Evolutionary conservation across 2,329 filamentous ascomycete genomes (phyloP), one percentile per base, ranked within the genome.

Genomic region (Cryphonectria carpinicola): DNA sequence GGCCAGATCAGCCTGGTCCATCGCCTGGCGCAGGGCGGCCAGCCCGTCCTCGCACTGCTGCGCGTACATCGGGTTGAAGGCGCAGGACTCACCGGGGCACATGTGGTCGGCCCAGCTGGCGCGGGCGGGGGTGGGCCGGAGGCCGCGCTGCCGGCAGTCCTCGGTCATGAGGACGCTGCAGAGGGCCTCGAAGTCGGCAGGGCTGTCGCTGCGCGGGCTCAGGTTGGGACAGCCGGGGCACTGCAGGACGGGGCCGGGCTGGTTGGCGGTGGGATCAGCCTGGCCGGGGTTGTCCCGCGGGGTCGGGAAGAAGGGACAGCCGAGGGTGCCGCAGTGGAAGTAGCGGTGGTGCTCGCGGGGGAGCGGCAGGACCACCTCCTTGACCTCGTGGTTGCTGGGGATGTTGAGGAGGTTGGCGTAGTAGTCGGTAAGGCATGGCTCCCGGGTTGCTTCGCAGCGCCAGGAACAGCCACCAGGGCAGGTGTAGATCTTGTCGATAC

Each of bases 1-100:
- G 11, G 46, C 22, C 10, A 28, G 4, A 13, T 64, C 41, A 39
- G 13, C n/a, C n/a, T 13, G n/a, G 6, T 32, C 39, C 61, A 32
- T n/a, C 4, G 22, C 25, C 35, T 28, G 19, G 39, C 61, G 61
- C 7, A 64, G 6, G 14, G 4, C 4, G 61, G 39, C 8, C 37
- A 64, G 61, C 39, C 3, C 10, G 22, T 22, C 14, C 37, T 46
- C 0, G n/a, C 25, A 46, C n/a, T 13, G 3, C 39, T 43, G 61
- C 22, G 46, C 32, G 41, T 46, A 32, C 61, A 19, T 10, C 11
- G 61, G 61, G 61, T 64, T 64, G 61, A 64, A 64, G 22, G 61
- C 39, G 61, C 61, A 64, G 37, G 22, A 43, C 61, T 64, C 39
- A 39, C 58, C 58, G 17, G 14, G 32, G 32, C 58, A 61, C 11